Percentiles rank a stretch among this genome's conserved stretches.
phyloP scores from a whole-genome alignment of 1,284 basidiomycete species.

The Microbotryum intermedium region DNA sequence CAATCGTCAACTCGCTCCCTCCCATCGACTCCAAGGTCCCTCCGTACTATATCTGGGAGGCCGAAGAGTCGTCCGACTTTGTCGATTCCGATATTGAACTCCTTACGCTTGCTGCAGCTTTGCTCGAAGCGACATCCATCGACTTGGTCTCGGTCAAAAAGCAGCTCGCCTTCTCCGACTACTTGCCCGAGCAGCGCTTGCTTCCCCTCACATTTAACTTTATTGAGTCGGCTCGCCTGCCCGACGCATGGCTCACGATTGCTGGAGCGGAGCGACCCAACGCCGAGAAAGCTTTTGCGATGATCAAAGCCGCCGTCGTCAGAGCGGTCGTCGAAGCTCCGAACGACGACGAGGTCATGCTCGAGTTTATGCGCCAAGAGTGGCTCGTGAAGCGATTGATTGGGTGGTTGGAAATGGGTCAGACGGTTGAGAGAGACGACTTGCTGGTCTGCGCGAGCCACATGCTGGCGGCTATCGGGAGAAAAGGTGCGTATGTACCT shows the following conservation, averaged over 20 bases:
- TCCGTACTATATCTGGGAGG: conserved; percentile 50
- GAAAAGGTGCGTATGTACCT: conserved; percentile 37
- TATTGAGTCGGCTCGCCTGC: conserved; percentile 58
- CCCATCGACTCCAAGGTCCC: conserved; percentile 51
- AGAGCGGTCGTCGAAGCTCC: conserved; percentile 75
- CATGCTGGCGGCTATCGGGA: conserved; percentile 68
- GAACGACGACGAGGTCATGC: conserved; percentile 68
- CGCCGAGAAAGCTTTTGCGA: conserved; percentile 54
- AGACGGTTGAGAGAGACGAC: conserved; percentile 52
- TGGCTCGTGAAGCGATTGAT: conserved; percentile 65
- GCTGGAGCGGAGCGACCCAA: neutral
- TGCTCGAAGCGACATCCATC: conserved; percentile 63
- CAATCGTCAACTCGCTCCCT: conserved; percentile 52
- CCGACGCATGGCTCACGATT: conserved; percentile 41
- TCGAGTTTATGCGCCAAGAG: conserved; percentile 51
- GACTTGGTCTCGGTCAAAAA: conserved; percentile 64
- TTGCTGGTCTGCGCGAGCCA: conserved; percentile 72
- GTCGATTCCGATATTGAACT: conserved; percentile 60
- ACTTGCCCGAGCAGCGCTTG: conserved; percentile 41
- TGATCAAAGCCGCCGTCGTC: conserved; percentile 73
- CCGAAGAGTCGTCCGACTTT: conserved; percentile 48
- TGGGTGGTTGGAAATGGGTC: conserved; percentile 55
- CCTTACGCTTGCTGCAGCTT: conserved; percentile 60
- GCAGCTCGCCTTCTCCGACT: conserved; percentile 57
- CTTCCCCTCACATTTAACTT: conserved; percentile 41